phyloP scores from a whole-genome alignment of 148 eudicot genomes.

The Agrostemma githago region DNA sequence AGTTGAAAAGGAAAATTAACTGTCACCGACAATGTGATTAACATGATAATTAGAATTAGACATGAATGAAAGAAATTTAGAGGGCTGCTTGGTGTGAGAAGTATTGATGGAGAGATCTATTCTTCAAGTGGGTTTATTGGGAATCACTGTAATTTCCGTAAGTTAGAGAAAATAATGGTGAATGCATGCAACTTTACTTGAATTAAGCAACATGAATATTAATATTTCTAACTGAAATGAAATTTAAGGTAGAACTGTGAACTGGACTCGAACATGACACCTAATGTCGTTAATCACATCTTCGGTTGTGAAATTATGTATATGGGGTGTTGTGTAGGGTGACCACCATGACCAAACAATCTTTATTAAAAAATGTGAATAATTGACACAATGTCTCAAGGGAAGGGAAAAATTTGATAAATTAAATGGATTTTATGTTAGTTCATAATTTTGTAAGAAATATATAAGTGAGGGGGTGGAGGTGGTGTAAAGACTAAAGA shows the following conservation, averaged over 20 bases:
- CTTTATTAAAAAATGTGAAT: no score
- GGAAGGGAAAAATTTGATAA: no score
- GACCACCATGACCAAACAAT: no score
- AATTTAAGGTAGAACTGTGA: neutral
- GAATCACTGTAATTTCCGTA: conserved; percentile 35
- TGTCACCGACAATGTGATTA: conserved; percentile 6
- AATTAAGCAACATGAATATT: conserved; percentile 31
- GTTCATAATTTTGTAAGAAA: neutral
- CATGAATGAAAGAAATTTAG: conserved; percentile 14
- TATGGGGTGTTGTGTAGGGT: no score
- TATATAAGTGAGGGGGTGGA: neutral
- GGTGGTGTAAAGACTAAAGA: conserved; percentile 16
- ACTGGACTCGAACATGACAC: no score
- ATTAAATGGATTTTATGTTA: neutral
- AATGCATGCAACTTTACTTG: conserved; percentile 46
- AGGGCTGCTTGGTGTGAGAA: neutral
- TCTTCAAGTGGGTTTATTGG: conserved; percentile 26
- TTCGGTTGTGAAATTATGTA: no score
- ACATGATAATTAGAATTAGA: conserved; percentile 9
- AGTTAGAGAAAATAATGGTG: neutral
- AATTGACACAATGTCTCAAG: no score
- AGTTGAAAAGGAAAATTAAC: neutral
- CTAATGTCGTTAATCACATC: no score
- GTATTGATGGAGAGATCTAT: conserved; percentile 5
- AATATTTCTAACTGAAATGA: neutral